Percentiles rank a stretch among this genome's conserved stretches.
phyloP scores from a whole-genome alignment of 179 eudicot genomes.

The Pouteria campechiana region DNA sequence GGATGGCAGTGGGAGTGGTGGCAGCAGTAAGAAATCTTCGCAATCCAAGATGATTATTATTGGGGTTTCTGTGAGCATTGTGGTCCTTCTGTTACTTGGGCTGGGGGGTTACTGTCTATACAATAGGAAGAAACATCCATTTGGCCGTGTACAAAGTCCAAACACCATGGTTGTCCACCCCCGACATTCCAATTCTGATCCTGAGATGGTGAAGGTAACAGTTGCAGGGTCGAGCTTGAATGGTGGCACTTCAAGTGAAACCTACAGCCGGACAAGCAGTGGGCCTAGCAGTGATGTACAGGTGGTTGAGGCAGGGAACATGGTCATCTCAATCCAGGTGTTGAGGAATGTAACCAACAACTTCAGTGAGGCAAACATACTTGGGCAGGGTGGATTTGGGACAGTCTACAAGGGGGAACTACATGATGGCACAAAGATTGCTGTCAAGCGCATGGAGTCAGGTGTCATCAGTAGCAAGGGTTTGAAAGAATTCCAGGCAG shows the following conservation, averaged over 20 bases:
- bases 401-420: conserved; percentile 77
- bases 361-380: conserved; percentile 54
- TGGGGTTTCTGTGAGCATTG: conserved; percentile 25
- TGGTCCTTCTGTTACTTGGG: conserved; percentile 36
- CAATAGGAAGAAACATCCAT: conserved; percentile 44
- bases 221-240: conserved; percentile 64
- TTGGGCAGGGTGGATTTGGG: conserved; percentile 77
- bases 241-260: conserved; percentile 38
- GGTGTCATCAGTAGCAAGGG: conserved; percentile 64
- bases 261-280: conserved; percentile 27
- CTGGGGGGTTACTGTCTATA: conserved; percentile 32
- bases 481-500: conserved; percentile 51
- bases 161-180: conserved; percentile 70
- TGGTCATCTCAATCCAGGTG: conserved; percentile 78
- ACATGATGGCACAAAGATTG: conserved; percentile 81
- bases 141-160: conserved; percentile 58
- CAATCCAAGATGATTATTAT: conserved; percentile 27
- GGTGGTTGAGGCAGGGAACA: conserved; percentile 61
- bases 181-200: conserved; percentile 55
- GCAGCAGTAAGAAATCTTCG: conserved; percentile 2
- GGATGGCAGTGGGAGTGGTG: conserved; percentile 9
- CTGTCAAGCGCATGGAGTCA: conserved; percentile 72
- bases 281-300: conserved; percentile 40
- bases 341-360: conserved; percentile 60
- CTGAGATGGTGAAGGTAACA: conserved; percentile 66